Evolutionary conservation across 1,139 yeast species (phyloP), one percentile per base, ranked within the genome.

Genomic region (Waltiozyma sp.): DNA sequence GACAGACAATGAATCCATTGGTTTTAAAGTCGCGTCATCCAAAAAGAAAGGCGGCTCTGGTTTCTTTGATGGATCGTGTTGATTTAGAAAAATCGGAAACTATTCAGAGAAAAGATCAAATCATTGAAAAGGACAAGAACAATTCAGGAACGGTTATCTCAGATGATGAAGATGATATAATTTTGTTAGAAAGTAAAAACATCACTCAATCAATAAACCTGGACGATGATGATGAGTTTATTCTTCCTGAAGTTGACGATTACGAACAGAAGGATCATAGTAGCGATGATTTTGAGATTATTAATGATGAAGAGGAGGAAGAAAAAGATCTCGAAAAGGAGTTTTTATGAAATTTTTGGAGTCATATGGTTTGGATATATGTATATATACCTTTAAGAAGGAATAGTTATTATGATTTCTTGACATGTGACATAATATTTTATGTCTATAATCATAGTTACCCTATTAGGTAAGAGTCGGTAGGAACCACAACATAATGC

Each of bases 211-310:
- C 13, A 26, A 21, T 21, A 21, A 21, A 21, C 23, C 4, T 4
- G 23, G 23, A 21, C 8, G 23, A 14, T 26, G 13, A 5, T 26
- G 28, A 10, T 11, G 28, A 26, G 13, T 26, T 26, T 10, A 26
- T 26, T 10, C 13, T 26, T 13, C n/a, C n/a, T 5, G 37, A 37
- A 19, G 18, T 16, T n/a, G 42, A 37, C n/a, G 13, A 19, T 31
- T 28, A 19, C 14, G 35, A 37, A 14, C 47, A 45, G n/a, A 53
- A 43, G 21, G 42, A 43, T 4, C 43, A 18, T 28, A 41, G 9
- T n/a, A 18, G 37, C 38, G 46, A 45, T 24, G 45, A 28, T 13
- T 19, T 9, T 8, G 11, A 19, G 16, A 5, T 18, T 19, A 36
- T 19, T 19, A n/a, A 18, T 19, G 24, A 36, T 19, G 24, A 36